Base-by-base conservation (phyloP, 179 eudicot genomes). In the Patellifolia procumbens region DNA sequence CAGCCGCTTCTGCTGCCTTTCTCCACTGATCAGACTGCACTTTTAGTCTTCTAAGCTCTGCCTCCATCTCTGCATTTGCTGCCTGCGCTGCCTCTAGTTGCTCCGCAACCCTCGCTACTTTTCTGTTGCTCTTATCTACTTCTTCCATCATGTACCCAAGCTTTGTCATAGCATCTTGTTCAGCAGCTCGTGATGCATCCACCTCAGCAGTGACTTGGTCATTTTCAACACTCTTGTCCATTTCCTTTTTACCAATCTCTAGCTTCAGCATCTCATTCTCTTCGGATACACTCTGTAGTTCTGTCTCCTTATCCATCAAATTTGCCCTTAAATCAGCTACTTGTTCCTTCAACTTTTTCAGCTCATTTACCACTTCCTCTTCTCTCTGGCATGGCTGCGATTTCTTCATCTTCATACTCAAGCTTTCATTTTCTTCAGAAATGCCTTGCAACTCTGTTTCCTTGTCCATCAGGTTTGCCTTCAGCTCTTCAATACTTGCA, bases 1-100 rank as follows among this genome's bases (percentile, higher is more conserved):
- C 94, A 67, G 98, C 98, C 20, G 91, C 97, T 79, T 95, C 98
- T 31, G 98, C 98, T 24, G 98, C 98, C 76, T 95, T 95, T 77
- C 98, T 86, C 98, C 98, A 95, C 62, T 95, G 98, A 69, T 90
- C 92, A 6, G 93, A 86, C 83, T 95, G 97, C 74, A 95, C 91
- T 78, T 90, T 95, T 7, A 92, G 82, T 88, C 79, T 85, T 74
- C 91, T 88, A 15, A 95, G 72, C 88, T 95, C 97, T 0, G 89
- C 87, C 81, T 95, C 98, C 88, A 90, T 80, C 32, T 91, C 97
- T 16, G 85, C 83, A 71, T 81, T 86, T 1, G 81, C 81, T 9
- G 79, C 82, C 48, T 90, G 92, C 15, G 87, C 89, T 48, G 88
- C 86, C 68, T 87, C 97, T 4, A 94, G 79, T 81, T 89, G 94